A percentile compares a stretch with the other conserved stretches of the same genome.
phyloP scores from a whole-genome alignment of 371 early-diverging fungal genomes.

The Blyttiomyces sp. region DNA sequence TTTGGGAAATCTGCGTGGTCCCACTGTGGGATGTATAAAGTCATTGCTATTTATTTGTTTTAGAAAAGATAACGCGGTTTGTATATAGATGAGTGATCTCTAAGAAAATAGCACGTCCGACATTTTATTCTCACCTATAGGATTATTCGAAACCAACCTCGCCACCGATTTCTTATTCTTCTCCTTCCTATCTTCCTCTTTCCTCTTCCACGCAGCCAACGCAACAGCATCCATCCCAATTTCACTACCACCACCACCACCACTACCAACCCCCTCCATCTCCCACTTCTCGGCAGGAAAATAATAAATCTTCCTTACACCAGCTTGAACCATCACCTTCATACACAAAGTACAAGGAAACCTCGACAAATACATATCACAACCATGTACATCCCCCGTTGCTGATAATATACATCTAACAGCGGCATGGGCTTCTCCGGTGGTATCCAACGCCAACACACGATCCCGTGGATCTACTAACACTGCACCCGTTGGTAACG shows the following conservation, averaged over 20 bases:
- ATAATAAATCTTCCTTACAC: constrained; percentile 37
- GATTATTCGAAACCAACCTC: constrained; percentile 36
- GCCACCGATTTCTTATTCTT: constrained; percentile 27
- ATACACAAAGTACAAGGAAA: constrained; percentile 40
- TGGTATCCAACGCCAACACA: constrained; percentile 9
- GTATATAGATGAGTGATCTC: too few species aligned
- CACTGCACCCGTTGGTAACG: constrained; percentile 28
- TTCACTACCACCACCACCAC: too few species aligned
- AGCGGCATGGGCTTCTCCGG: constrained; percentile 36
- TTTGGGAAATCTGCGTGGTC: constrained; percentile 24
- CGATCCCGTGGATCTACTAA: constrained; percentile 30
- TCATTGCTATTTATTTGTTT: constrained; percentile 26
- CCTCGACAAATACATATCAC: constrained; percentile 40
- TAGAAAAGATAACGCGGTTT: too few species aligned
- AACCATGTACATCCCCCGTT: constrained; percentile 27
- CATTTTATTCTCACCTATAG: constrained; percentile 28
- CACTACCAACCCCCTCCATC: too few species aligned
- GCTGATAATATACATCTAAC: constrained; percentile 32
- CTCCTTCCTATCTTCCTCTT: constrained; percentile 16
- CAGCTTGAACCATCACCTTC: constrained; percentile 42
- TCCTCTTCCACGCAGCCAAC: neutral
- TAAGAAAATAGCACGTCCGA: neutral
- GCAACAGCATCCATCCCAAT: neutral
- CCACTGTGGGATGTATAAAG: constrained; percentile 36
- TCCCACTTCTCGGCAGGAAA: constrained; percentile 41